Evolutionary conservation across 2,329 filamentous ascomycete species (phyloP).

Genomic region (Ascomycota sp.): DNA sequence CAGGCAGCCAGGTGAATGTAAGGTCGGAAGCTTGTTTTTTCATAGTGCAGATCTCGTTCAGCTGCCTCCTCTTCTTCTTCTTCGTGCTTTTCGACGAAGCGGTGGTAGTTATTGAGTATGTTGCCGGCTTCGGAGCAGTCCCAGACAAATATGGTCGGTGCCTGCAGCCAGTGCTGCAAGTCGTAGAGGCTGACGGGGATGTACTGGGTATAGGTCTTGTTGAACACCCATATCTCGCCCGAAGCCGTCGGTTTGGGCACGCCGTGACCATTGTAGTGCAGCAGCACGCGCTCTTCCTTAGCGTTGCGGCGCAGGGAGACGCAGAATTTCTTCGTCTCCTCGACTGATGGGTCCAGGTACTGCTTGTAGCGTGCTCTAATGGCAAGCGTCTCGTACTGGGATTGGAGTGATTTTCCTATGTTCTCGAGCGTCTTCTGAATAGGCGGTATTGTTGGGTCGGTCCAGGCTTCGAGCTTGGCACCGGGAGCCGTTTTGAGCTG

Average conservation of each 20-base stretch:
- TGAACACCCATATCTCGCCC: slow-evolving; percentile 98
- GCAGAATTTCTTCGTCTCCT: slow-evolving; percentile 94
- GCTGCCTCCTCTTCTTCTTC: slow-evolving; percentile 63
- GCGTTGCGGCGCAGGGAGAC: slow-evolving; percentile 76
- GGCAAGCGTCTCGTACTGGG: slow-evolving; percentile 88
- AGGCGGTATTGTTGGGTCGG: slow-evolving; percentile 66
- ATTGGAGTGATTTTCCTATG: slow-evolving; percentile 89
- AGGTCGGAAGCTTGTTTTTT: slow-evolving; percentile 48
- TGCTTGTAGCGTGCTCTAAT: slow-evolving; percentile 95
- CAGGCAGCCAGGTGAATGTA: slow-evolving; percentile 88
- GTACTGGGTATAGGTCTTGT: slow-evolving; percentile 96
- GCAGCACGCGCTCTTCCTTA: slow-evolving; percentile 87
- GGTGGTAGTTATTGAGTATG: slow-evolving; percentile 85
- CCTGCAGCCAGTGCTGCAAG: slow-evolving; percentile 85
- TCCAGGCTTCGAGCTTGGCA: slow-evolving; percentile 90
- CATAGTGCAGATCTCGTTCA: slow-evolving; percentile 61
- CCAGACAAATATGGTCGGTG: slow-evolving; percentile 91
- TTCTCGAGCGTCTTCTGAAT: slow-evolving; percentile 75
- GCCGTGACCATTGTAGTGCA: slow-evolving; percentile 97
- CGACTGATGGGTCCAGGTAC: slow-evolving; percentile 85
- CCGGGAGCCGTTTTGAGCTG: slow-evolving; percentile 89
- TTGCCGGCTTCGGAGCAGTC: slow-evolving; percentile 94
- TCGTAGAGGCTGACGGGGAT: slow-evolving; percentile 94
- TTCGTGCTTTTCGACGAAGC: slow-evolving; percentile 88
- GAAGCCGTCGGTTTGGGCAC: slow-evolving; percentile 90